Base-by-base conservation (phyloP, 2,329 filamentous ascomycete genomes). In the Lachnellula cervina region DNA sequence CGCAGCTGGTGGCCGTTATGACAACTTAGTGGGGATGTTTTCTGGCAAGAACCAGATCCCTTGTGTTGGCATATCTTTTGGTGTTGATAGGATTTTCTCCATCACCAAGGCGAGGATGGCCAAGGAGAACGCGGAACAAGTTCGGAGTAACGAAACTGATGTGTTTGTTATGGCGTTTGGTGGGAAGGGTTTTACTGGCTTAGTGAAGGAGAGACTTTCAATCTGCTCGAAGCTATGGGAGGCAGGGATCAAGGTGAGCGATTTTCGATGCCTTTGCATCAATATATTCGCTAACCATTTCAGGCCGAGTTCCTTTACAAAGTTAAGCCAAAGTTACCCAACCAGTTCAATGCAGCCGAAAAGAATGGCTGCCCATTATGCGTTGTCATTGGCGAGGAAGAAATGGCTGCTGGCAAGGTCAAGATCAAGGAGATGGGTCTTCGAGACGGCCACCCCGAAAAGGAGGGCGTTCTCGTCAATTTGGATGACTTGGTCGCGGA, bases 91-190 rank as follows among this genome's bases (percentile, higher is more conserved):
- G 65, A 97, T 97, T 68, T 96, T 96, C 75, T 90, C 88, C 65
- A 92, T 97, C 68, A 90, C 87, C 62, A 92, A 96, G 72, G 86
- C 89, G 13, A 80, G 86, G 49, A 80, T 90, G 70, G 83, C 82
- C 59, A 81, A 80, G 55, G 81, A 83, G 56, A 79, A 76, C 53
- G 72, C 74, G n/a, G 72, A 78, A 19, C 64, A 74, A 32, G 74
- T 84, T 51, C 78, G 88, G 60, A 79, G 80, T 61, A 90, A 86
- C 67, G 88, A 94, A 65, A 87, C 92, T 2, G 92, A 97, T 68
- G 91, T 92, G 46, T 97, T 85, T 73, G 88, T 97, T 67, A 97
- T 97, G 91, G 91, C 91, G 0, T 91, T 97, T 68, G 92, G 90
- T 52, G 88, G 89, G 52, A 93, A 92, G 73, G 88, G 86, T 19